Base-by-base conservation (phyloP, 257 asterid genomes). In the Gentiana dahurica region DNA sequence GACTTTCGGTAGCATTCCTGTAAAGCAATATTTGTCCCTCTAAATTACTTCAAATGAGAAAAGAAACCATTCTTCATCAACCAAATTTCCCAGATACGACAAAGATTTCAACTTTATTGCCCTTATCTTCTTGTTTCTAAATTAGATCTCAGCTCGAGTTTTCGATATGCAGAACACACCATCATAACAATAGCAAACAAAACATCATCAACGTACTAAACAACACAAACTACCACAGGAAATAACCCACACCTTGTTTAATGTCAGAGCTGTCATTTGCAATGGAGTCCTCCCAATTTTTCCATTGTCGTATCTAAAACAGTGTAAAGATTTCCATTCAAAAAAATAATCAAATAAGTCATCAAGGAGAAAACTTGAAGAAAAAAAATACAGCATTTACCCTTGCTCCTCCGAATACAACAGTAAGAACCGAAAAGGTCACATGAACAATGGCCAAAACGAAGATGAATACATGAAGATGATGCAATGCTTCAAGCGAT, bases 231-330 rank as follows among this genome's bases (percentile, higher is more conserved):
- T 37, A 13, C 58, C 38, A 37, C n/a, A n/a, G n/a, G n/a, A n/a
- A n/a, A n/a, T n/a, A n/a, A 34, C 38, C 12, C 38, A 5, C 84
- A 90, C 98, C 95, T 4, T 76, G 51, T 63, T 38, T 53, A 5
- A 82, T 32, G 44, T 73, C 77, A 70, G 57, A 78, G 64, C 75
- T 79, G 60, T 69, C 93, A 68, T 81, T 79, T 3, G 82, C 79
- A 58, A 91, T 81, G 50, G 88, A 60, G 64, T 85, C 88, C 64
- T 91, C 98, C 97, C 97, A 91, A 33, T 63, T 63, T 87, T 91
- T 91, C 95, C 97, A 85, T 83, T 81, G 95, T 43, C 88, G 79
- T 68, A 87, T 91, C 98, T 87, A 61, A 12, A 53, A 59, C 67
- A 38, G 71, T 64, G 53, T 36, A 66, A 61, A 47, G 54, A 47